These are phyloP conservation scores for Pestalotiopsis sp. DNA, from an alignment of 2,329 filamentous ascomycete genomes.

Conservation along the genomic window DNA sequence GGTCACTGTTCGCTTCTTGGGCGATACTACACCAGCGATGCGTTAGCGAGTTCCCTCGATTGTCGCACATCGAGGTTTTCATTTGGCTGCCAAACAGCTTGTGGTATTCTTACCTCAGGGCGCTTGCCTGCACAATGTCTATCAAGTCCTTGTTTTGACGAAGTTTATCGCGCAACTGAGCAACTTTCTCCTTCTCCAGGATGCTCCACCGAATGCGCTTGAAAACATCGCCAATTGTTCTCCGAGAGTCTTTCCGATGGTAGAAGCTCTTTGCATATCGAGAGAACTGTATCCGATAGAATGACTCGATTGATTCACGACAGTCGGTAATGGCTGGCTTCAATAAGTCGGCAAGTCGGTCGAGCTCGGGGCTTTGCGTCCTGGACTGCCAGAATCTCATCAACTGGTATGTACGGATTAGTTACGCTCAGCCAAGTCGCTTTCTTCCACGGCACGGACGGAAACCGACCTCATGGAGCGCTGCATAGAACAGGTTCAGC, in stretches of 20 bases:
- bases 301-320: neutral
- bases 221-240: neutral
- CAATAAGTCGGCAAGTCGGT: neutral
- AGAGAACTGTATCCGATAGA: neutral
- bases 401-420: neutral
- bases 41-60: neutral
- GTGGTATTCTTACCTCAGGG: neutral
- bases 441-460: too few relatives aligned
- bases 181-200: neutral
- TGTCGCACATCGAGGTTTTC: too few relatives aligned
- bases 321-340: neutral
- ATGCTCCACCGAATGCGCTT: slow-evolving; percentile 1
- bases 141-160: slow-evolving; percentile 1
- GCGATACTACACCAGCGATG: neutral
- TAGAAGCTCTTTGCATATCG: neutral
- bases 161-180: neutral
- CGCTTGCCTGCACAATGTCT: neutral
- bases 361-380: neutral
- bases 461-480: neutral
- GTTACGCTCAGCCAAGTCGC: neutral
- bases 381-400: neutral
- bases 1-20: neutral
- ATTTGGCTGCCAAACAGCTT: too few relatives aligned
- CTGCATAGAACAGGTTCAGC: neutral
- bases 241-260: neutral